phyloP scores from a whole-genome alignment of 257 asterid species.

The Paraleonurus japonicus region DNA sequence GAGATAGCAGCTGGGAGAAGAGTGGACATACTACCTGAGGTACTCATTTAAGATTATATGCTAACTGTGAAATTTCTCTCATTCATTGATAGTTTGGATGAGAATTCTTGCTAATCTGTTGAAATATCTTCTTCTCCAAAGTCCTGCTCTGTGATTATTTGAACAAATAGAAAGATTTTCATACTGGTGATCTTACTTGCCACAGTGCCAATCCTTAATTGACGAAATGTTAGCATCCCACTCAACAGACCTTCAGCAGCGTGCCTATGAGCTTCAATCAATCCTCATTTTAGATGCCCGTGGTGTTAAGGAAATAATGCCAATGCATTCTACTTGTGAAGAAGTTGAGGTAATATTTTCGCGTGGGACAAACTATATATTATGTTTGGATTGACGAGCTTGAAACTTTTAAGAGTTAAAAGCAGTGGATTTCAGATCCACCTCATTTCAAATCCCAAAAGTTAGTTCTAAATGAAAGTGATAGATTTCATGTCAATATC shows the following conservation, averaged over 20 bases:
- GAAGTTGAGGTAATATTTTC: conserved; percentile 67
- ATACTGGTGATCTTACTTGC: conserved; percentile 29
- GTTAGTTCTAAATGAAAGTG: neutral
- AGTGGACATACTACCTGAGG: conserved; percentile 93
- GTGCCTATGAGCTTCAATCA: conserved; percentile 95
- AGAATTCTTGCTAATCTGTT: conserved; percentile 9
- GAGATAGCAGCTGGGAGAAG: conserved; percentile 91
- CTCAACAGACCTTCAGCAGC: conserved; percentile 98
- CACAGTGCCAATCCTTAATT: conserved; percentile 86
- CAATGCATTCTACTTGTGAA: conserved; percentile 82
- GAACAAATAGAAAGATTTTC: conserved; percentile 15
- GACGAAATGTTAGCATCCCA: conserved; percentile 86
- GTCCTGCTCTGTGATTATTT: conserved; percentile 13
- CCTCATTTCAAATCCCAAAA: neutral
- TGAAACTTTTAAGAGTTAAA: neutral
- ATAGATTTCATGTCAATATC: neutral
- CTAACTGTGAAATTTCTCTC: conserved; percentile 12
- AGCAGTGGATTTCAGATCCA: neutral
- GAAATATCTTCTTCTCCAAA: conserved; percentile 2
- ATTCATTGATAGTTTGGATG: neutral
- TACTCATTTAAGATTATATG: conserved; percentile 27
- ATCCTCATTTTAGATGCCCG: conserved; percentile 68
- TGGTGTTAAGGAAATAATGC: conserved; percentile 66
- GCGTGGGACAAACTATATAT: neutral
- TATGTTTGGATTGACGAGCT: neutral